Evolutionary conservation across 768 basidiomycete genomes (phyloP), one percentile per base, ranked within the genome.

Genomic region (Lactarius hatsudake): DNA sequence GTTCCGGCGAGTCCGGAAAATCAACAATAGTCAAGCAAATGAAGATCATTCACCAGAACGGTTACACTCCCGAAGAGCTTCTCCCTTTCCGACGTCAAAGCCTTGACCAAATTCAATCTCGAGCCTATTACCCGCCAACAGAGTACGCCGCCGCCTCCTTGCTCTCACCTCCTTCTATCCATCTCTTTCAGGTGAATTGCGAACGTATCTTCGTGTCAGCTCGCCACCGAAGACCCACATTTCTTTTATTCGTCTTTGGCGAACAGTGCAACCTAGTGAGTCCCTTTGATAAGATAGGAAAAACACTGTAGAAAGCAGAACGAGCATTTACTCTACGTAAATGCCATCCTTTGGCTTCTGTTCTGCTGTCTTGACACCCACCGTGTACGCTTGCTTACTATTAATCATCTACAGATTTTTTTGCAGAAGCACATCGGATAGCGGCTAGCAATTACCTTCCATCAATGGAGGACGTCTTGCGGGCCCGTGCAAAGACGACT

Each of bases 1-100:
- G 96, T 63, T 95, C 94, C 18, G 94, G 96, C 72, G 94, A 96
- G 80, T 93, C 91, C 0, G 96, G 96, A 6, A 98, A 98, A 79
- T 89, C 87, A 5, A 98, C 96, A 0, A 94, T 98, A 70, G 94
- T 97, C 42, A 98, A 98, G 76, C 96, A 98, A 77, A 97, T 98
- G 95, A 97, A 96, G 83, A 96, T 98, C 65, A 95, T 98, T 59
- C 92, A 98, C 76, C 92, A 96, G 76, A 87, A 89, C 69, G 96
- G 96, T 15, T 98, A 94, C 78, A 85, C 88, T 2, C 77, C 93
- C 45, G 5, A 51, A 3, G 48, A 12, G 32, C 45, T 48, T 34
- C 81, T 88, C 67, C 82, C 86, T 3, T 96, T 86, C 79, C 82
- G 90, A 23, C 84, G 84, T 96, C 38, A 80, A 88, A 45, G 93